These are phyloP conservation scores for Moricandia arvensis DNA, from an alignment of 345 rosid genomes.

Conservation along the genomic window DNA sequence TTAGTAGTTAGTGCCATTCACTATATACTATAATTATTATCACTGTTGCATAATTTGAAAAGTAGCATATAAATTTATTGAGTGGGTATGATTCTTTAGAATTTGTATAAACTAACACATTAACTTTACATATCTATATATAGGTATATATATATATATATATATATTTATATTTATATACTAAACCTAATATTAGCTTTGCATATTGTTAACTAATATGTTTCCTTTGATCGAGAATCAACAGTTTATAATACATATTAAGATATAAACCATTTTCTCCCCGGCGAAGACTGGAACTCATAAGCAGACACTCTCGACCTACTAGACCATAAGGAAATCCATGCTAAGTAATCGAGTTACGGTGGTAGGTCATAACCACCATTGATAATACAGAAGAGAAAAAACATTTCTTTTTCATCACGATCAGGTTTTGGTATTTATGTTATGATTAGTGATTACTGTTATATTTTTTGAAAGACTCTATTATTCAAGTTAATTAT, in stretches of 20 bases:
- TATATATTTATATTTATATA: too few species aligned
- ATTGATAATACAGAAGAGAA: too few species aligned
- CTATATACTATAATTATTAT: neutral
- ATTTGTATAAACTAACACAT: neutral
- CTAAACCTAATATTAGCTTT: neutral
- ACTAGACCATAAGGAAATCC: too few species aligned
- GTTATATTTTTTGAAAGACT: neutral
- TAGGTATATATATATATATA: too few species aligned
- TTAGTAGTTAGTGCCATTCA: neutral
- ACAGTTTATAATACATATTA: neutral
- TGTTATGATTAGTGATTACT: neutral
- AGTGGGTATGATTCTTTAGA: constrained; percentile 7
- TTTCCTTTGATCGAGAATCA: neutral
- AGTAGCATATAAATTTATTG: neutral
- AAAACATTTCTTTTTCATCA: neutral
- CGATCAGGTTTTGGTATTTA: neutral
- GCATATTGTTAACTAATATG: neutral
- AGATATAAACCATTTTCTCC: too few species aligned
- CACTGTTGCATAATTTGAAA: constrained; percentile 24
- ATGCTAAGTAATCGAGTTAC: too few species aligned
- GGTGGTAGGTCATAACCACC: too few species aligned
- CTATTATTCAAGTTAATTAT: neutral
- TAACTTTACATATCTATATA: neutral
- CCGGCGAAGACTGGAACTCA: too few species aligned
- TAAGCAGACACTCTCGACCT: too few species aligned